Evolutionary conservation across 768 basidiomycete genomes (phyloP).

Genomic region (Tephrocybe rancida): DNA sequence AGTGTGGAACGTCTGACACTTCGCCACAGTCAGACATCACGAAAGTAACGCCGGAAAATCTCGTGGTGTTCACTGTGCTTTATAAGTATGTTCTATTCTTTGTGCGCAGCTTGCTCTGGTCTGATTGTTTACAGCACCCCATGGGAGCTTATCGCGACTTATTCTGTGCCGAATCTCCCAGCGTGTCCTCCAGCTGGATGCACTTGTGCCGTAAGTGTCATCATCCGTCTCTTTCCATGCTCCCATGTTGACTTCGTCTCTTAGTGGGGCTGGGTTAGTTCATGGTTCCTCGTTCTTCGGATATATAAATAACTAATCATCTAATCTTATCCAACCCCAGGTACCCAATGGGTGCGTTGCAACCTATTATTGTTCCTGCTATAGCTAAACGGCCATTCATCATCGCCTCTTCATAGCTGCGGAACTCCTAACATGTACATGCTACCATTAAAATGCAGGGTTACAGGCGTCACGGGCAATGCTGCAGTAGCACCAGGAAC

Average conservation of each 20-base stretch:
- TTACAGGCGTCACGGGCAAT: conserved; percentile 41
- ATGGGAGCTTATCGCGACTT: conserved; percentile 47
- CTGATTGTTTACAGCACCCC: conserved; percentile 40
- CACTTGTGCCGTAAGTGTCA: conserved; percentile 47
- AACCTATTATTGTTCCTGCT: neutral
- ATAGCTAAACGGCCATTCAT: neutral
- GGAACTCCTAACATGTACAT: conserved; percentile 58
- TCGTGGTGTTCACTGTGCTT: conserved; percentile 51
- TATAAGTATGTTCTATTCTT: conserved; percentile 36
- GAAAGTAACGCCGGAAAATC: conserved; percentile 47
- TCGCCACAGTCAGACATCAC: conserved; percentile 44
- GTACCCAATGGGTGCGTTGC: conserved; percentile 39
- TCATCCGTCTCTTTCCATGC: neutral
- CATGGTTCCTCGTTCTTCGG: neutral
- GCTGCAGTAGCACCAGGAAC: conserved; percentile 41
- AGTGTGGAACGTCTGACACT: neutral
- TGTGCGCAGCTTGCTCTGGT: neutral
- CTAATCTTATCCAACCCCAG: conserved; percentile 18
- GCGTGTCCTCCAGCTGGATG: conserved; percentile 52
- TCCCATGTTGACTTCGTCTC: conserved; percentile 4
- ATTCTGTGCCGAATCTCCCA: conserved; percentile 52
- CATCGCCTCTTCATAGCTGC: conserved; percentile 32
- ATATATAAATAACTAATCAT: neutral
- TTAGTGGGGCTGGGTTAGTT: conserved; percentile 55
- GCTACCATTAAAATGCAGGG: conserved; percentile 46